Conservation (phyloP, 1,284 basidiomycete species). For the Ceraceosorus guamensis region DNA sequence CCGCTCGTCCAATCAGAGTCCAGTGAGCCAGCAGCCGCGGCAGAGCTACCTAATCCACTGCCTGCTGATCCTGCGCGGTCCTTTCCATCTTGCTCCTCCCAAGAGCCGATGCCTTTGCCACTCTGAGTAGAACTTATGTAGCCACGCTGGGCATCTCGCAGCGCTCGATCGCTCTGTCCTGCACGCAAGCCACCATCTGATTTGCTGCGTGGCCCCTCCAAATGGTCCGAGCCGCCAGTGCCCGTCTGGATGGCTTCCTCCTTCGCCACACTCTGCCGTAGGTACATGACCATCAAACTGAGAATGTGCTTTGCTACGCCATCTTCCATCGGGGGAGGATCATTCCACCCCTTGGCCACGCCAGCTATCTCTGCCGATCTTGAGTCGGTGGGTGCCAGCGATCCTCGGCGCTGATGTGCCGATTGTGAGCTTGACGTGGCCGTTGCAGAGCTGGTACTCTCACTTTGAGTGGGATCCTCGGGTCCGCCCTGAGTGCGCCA, state of each 20-base stretch:
- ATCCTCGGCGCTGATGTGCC: neutral
- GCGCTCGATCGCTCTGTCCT: neutral
- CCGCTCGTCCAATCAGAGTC: neutral
- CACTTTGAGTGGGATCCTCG: neutral
- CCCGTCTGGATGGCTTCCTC: slow-evolving; percentile 23
- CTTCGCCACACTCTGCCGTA: slow-evolving; percentile 56
- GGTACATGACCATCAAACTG: slow-evolving; percentile 61
- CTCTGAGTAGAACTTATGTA: neutral
- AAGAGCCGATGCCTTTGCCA: neutral
- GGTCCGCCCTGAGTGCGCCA: slow-evolving; percentile 52
- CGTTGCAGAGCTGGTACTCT: slow-evolving; percentile 8
- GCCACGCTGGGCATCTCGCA: slow-evolving; percentile 13
- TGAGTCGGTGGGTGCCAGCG: neutral
- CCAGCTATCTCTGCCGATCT: neutral
- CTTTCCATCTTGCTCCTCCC: no score
- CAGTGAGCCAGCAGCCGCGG: neutral
- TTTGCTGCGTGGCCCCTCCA: neutral
- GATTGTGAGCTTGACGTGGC: slow-evolving; percentile 13
- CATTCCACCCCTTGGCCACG: slow-evolving; percentile 52
- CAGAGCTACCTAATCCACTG: neutral
- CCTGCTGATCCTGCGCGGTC: no score
- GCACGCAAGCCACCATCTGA: slow-evolving; percentile 5
- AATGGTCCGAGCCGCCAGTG: neutral
- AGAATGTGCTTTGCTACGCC: slow-evolving; percentile 76
- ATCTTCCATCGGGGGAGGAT: slow-evolving; percentile 74